phyloP scores from a whole-genome alignment of 352 stramenopile species.

The Blastocystis sp. region DNA sequence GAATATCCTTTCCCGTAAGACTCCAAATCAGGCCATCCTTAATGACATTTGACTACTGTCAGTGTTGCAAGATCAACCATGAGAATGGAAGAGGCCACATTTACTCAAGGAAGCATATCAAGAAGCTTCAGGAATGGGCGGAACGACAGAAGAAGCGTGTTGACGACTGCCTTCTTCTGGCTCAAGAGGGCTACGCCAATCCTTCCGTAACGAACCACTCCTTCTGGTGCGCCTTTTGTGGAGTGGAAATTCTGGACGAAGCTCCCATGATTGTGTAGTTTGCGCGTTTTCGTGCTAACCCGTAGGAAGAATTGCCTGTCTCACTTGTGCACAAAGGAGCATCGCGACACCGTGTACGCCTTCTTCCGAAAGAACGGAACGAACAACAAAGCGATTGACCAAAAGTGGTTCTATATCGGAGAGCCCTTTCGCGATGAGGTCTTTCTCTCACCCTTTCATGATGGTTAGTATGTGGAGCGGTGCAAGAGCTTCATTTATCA shows the following conservation, averaged over 20 bases:
- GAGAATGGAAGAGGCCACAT: conserved; percentile 48
- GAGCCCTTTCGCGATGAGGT: conserved; percentile 44
- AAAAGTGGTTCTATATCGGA: conserved; percentile 57
- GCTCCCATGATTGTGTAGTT: conserved; percentile 43
- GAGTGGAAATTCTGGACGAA: conserved; percentile 44
- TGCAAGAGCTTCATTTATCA: conserved; percentile 51
- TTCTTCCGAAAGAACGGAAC: conserved; percentile 55
- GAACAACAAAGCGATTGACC: conserved; percentile 51
- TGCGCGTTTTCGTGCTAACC: not conserved
- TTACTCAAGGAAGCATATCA: conserved; percentile 29
- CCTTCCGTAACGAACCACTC: not conserved
- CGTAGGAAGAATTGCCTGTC: conserved; percentile 37
- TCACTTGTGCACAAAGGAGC: conserved; percentile 34
- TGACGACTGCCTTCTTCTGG: conserved; percentile 18
- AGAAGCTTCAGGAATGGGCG: conserved; percentile 57
- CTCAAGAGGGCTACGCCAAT: conserved; percentile 27
- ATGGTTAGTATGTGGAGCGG: conserved; percentile 43
- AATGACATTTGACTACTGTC: conserved; percentile 61
- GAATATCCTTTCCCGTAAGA: too few species aligned
- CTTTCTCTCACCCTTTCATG: not conserved
- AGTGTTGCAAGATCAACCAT: conserved; percentile 67
- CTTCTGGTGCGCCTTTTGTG: conserved; percentile 66
- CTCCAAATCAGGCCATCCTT: too few species aligned
- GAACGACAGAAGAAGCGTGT: conserved; percentile 48
- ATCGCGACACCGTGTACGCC: conserved; percentile 35